Base-by-base conservation (phyloP, 2,329 filamentous ascomycete species). In the Botryotinia convoluta region DNA sequence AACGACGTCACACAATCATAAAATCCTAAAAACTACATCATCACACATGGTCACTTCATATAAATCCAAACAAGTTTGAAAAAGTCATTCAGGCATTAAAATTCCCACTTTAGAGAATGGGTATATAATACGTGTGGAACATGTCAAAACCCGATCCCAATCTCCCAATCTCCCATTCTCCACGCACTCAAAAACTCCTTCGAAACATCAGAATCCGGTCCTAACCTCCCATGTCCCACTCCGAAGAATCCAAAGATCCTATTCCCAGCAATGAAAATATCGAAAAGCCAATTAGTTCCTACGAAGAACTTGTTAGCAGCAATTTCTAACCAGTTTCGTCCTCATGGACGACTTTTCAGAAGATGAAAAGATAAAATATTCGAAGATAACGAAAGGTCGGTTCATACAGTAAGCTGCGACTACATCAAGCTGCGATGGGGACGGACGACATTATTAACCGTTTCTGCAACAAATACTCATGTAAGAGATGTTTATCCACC, bases 271-370 rank as follows among this genome's bases (percentile, higher is more conserved):
- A 32, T 39, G 29, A 68, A 60, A 48, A 72, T 29, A 60, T 60
- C 29, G 48, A 68, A 61, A 44, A 69, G 39, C 51, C 51, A 72
- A 48, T 72, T 60, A 72, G 57, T 72, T 72, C 63, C 71, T 72
- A 44, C 26, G 26, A 72, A 29, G 48, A 57, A 59, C 35, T 22
- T 37, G 39, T 69, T 69, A 72, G 64, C 51, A 72, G 54, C 29
- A 60, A 32, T 32, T n/a, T 45, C 62, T 45, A 61, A 48, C 54
- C 29, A 29, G 12, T 48, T 35, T 51, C 59, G 48, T 57, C 65
- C 48, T 42, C 65, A 57, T 16, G 65, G 48, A 68, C 42, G 65
- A 57, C 65, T 68, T 68, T 57, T 42, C 65, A 42, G 9, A 68
- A 2, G n/a, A 32, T 68, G 39, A 37, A 29, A 68, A 29, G 5